phyloP scores from a whole-genome alignment of 768 basidiomycete genomes.

The Udeniomyces megalosporus region DNA sequence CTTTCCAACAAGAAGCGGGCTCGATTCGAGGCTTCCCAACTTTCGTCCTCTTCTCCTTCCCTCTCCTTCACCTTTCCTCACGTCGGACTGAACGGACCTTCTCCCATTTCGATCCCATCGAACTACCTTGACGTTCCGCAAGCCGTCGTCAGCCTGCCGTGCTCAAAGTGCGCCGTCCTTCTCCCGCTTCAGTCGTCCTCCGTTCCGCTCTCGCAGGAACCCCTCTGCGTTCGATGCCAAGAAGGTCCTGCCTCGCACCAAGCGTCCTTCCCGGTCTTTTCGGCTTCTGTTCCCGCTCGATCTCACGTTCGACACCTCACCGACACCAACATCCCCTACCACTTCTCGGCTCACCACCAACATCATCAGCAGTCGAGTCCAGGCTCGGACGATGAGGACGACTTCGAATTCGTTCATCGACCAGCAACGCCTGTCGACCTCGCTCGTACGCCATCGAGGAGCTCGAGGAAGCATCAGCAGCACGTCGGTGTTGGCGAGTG shows the following conservation, averaged over 20 bases:
- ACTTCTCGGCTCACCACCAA: too few species aligned
- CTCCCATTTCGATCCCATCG: constrained; percentile 12
- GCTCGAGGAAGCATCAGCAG: not conserved
- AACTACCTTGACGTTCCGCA: not conserved
- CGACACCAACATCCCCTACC: not conserved
- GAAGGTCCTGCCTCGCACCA: not conserved
- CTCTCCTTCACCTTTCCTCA: not conserved
- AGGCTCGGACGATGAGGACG: constrained; percentile 12
- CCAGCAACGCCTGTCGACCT: not conserved
- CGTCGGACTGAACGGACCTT: not conserved
- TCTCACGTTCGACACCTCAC: not conserved
- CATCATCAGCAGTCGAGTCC: not conserved
- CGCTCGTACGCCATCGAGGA: not conserved
- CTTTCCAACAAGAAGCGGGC: constrained; percentile 11
- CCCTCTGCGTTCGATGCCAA: constrained; percentile 8
- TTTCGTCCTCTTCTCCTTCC: not conserved
- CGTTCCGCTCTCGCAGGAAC: constrained; percentile 11
- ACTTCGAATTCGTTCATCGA: constrained; percentile 9
- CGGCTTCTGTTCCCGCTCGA: constrained; percentile 11
- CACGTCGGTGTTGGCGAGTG: not conserved
- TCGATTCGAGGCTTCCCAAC: not conserved
- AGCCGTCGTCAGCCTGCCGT: not conserved
- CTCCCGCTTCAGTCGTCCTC: constrained; percentile 7
- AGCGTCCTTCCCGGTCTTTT: not conserved
- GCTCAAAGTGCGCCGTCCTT: constrained; percentile 11